phyloP scores from a whole-genome alignment of 208 protist genomes.

The Borovskyia barvae region DNA sequence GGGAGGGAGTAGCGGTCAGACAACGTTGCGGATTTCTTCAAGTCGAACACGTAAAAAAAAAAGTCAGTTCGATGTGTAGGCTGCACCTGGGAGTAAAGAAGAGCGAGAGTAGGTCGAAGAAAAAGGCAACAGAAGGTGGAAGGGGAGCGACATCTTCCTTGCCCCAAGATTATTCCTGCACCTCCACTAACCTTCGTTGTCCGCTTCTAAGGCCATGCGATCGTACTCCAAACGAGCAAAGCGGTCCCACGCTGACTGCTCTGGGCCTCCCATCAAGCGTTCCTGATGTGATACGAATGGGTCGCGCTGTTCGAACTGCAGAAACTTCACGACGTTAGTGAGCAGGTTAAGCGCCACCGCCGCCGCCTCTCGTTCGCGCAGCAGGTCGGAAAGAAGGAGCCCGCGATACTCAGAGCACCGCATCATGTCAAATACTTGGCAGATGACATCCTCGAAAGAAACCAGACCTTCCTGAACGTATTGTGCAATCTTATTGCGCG shows the following conservation, averaged over 20 bases:
- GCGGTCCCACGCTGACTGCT: conserved; percentile 90
- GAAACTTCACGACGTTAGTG: conserved; percentile 92
- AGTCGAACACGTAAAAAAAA: too few species aligned
- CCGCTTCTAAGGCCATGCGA: conserved; percentile 84
- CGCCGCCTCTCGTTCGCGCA: conserved; percentile 70
- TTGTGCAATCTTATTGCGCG: conserved; percentile 69
- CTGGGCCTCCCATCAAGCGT: conserved; percentile 54
- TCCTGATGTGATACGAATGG: conserved; percentile 84
- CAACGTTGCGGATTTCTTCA: too few species aligned
- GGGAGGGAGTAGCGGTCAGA: background rate
- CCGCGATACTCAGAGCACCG: conserved; percentile 39
- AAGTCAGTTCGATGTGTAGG: too few species aligned
- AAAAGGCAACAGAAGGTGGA: background rate
- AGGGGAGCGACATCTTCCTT: conserved; percentile 11
- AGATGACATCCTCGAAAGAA: conserved; percentile 87
- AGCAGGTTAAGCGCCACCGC: conserved; percentile 92
- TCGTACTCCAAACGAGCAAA: conserved; percentile 94
- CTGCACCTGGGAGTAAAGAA: too few species aligned
- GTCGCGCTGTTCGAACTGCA: conserved; percentile 92
- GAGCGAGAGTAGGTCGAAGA: background rate
- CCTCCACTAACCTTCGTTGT: conserved; percentile 33
- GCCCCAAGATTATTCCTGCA: background rate
- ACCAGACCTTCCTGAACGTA: conserved; percentile 67
- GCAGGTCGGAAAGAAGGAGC: conserved; percentile 86
- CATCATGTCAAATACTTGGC: conserved; percentile 95